phyloP scores from a whole-genome alignment of 768 basidiomycete species.

The Suillus subaureus region DNA sequence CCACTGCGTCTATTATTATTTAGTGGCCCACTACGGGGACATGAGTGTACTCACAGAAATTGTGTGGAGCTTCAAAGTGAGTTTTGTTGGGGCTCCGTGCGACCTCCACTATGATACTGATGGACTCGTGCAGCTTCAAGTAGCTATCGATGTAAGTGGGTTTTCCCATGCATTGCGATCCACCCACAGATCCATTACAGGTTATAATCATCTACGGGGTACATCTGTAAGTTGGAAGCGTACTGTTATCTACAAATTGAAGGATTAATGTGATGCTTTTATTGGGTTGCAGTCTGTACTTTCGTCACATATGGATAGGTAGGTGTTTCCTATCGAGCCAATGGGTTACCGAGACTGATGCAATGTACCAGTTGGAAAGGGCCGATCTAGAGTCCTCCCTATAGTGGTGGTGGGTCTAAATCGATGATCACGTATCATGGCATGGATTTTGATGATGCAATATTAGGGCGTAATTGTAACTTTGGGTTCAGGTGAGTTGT shows the following conservation, averaged over 20 bases:
- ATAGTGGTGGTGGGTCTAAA: background rate
- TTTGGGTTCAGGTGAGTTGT: no score
- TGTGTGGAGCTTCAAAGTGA: conserved; percentile 6
- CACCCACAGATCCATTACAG: background rate
- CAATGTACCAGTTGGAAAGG: background rate
- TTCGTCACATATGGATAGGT: conserved; percentile 1
- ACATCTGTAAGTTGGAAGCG: background rate
- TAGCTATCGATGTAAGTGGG: background rate
- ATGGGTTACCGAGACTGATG: background rate
- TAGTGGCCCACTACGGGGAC: background rate
- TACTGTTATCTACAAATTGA: background rate
- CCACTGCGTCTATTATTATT: background rate
- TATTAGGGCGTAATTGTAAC: no score
- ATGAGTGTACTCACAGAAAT: background rate
- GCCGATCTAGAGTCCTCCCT: background rate
- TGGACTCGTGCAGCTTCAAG: background rate
- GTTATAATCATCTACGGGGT: background rate
- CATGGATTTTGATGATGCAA: background rate
- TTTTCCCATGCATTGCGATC: background rate
- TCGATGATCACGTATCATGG: background rate
- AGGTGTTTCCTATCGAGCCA: background rate
- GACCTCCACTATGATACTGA: background rate
- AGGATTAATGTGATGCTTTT: background rate
- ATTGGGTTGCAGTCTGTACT: background rate
- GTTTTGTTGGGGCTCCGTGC: background rate